phyloP scores from a whole-genome alignment of 78 protist species.

The Dictyostelium intermedium region DNA sequence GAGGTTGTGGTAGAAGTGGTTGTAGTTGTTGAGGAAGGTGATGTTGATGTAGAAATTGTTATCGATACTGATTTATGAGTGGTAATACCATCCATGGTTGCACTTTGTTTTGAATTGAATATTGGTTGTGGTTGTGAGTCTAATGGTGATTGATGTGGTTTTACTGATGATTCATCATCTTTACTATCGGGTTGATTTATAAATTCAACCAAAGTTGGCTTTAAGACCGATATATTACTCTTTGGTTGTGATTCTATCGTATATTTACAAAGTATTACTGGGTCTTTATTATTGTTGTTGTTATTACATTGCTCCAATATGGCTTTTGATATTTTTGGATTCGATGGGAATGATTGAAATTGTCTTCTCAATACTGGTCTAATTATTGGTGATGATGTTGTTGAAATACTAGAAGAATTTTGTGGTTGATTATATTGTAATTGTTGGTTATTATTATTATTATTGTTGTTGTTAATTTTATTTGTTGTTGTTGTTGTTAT shows the following conservation, averaged over 20 bases:
- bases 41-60: constrained; percentile 30
- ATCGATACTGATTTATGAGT: constrained; percentile 51
- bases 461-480: neutral
- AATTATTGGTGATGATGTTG: neutral
- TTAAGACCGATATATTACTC: neutral
- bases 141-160: neutral
- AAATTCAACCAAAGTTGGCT: constrained; percentile 7
- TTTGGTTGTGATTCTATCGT: neutral
- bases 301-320: neutral
- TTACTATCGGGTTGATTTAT: constrained; percentile 10
- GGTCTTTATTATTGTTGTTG: neutral
- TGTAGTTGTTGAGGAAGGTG: constrained; percentile 12
- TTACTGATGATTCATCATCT: constrained; percentile 8
- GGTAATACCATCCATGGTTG: neutral
- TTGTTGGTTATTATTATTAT: neutral
- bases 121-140: neutral
- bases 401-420: neutral
- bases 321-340: constrained; percentile 22
- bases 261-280: constrained; percentile 10
- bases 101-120: neutral
- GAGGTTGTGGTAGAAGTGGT: constrained; percentile 9
- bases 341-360: neutral
- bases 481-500: neutral
- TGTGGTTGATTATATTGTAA: neutral
- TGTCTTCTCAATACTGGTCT: constrained; percentile 1